Evolutionary conservation across 805 yeast genomes (phyloP), one percentile per base, ranked within the genome.

Genomic region (Teunomyces kruisii): DNA sequence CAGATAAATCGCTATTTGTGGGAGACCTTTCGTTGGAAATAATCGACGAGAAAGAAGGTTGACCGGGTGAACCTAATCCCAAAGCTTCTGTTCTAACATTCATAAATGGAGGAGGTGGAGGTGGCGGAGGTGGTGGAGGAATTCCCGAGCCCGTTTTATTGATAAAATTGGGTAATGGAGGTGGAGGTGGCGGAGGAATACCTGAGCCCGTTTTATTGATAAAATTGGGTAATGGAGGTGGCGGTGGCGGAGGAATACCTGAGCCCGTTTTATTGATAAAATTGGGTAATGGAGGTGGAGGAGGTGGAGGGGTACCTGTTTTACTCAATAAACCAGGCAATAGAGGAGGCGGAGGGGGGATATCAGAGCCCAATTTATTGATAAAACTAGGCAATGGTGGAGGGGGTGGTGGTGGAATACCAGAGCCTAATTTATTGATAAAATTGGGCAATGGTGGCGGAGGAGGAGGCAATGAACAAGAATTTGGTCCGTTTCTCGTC

Each of bases 181-280:
- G 59, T 29, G 62, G 60, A n/a, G 63, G 59, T n/a, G 62, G 58
- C 24, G 56, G 45, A 29, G 44, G 44, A 4, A 56, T 55, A 14
- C 42, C 32, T 12, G 44, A 4, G 12, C 42, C 39, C 24, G 14
- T 16, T 12, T 9, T 16, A 12, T 3, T 16, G 17, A 10, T 2
- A 10, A 37, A 27, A 12, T 17, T 28, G n/a, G 31, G 47, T 22
- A 51, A 53, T 7, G 52, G 43, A 29, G 61, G 55, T 41, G 60
- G 56, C 19, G 67, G 54, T 29, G 58, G 56, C 15, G 51, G 49
- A 27, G 42, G 42, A 2, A 13, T 35, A 14, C 40, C 41, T 4
- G 44, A 2, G 2, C 47, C 51, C 28, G 35, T 41, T 29, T 17
- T 33, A 12, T 48, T 35, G 7, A 43, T 45, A 42, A 44, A 43